phyloP scores from a whole-genome alignment of 139 green algal genomes.

The Trebouxia sp. region DNA sequence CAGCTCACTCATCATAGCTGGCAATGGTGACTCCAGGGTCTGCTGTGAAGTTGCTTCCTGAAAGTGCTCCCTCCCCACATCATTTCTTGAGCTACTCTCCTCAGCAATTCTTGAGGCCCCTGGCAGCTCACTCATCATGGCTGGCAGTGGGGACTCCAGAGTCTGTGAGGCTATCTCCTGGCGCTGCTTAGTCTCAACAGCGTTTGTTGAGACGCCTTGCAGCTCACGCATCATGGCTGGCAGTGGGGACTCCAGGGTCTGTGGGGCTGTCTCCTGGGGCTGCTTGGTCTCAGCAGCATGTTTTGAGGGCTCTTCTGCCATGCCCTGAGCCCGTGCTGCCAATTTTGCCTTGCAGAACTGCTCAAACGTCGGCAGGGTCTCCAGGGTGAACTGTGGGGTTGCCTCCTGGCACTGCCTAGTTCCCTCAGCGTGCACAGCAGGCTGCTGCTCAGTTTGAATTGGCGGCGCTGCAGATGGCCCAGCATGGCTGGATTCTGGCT shows the following conservation, averaged over 20 bases:
- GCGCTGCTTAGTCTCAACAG: too few relatives aligned
- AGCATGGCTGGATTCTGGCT: neutral
- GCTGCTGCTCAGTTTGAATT: neutral
- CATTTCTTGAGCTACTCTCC: too few relatives aligned
- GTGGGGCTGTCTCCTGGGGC: too few relatives aligned
- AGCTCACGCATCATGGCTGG: constrained; percentile 19
- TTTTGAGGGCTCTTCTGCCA: neutral
- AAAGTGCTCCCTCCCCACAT: too few relatives aligned
- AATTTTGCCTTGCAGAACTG: too few relatives aligned
- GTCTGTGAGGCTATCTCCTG: too few relatives aligned
- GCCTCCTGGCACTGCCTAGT: too few relatives aligned
- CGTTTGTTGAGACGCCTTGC: too few relatives aligned
- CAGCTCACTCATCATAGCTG: constrained; percentile 13
- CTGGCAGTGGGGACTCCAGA: neutral
- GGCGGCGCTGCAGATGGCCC: neutral
- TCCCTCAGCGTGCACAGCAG: neutral
- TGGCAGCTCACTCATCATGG: too few relatives aligned
- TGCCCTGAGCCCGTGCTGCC: neutral
- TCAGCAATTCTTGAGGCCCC: too few relatives aligned
- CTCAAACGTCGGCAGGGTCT: neutral
- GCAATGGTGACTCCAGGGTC: neutral
- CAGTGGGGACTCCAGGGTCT: neutral
- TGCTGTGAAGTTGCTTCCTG: too few relatives aligned
- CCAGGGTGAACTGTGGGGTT: neutral
- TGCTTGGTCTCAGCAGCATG: too few relatives aligned